Conservation (phyloP, 768 basidiomycete species). For the Tulasnella calospora region DNA sequence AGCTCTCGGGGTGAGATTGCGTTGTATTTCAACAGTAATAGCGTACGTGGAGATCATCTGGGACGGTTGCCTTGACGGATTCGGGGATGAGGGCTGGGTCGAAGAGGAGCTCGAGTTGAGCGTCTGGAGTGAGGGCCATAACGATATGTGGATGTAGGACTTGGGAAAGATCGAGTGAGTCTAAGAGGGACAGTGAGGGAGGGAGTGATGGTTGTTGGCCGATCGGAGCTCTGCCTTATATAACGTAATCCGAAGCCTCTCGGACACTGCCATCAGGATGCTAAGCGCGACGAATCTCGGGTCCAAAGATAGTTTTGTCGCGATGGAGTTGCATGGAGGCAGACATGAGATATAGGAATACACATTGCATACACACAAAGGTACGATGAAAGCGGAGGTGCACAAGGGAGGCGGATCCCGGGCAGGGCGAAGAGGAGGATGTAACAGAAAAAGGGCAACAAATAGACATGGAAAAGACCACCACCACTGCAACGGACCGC, state of each 20-base stretch:
- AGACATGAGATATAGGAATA: constrained; percentile 9
- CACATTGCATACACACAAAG: constrained; percentile 6
- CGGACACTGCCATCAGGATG: not conserved
- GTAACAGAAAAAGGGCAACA: not conserved
- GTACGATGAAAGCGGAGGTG: constrained; percentile 5
- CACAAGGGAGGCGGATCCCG: not conserved
- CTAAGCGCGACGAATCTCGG: not conserved
- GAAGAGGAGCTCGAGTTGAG: constrained; percentile 72
- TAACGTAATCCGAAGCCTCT: not conserved
- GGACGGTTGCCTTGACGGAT: constrained; percentile 56
- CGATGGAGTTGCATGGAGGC: not conserved
- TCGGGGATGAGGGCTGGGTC: constrained; percentile 62
- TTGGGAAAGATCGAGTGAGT: not conserved
- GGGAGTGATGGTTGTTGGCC: not conserved
- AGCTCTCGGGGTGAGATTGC: no score
- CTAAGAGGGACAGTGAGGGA: not conserved
- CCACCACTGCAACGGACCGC: not conserved
- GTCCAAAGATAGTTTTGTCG: not conserved
- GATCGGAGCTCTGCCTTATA: not conserved
- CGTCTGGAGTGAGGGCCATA: constrained; percentile 53
- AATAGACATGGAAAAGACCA: constrained; percentile 14
- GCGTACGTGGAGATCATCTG: constrained; percentile 62
- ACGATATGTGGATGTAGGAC: not conserved
- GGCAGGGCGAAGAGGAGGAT: not conserved
- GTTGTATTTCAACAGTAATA: not conserved